Evolutionary conservation across 768 basidiomycete species (phyloP), one percentile per base, ranked within the genome.

Genomic region (Termitomyces sp.): DNA sequence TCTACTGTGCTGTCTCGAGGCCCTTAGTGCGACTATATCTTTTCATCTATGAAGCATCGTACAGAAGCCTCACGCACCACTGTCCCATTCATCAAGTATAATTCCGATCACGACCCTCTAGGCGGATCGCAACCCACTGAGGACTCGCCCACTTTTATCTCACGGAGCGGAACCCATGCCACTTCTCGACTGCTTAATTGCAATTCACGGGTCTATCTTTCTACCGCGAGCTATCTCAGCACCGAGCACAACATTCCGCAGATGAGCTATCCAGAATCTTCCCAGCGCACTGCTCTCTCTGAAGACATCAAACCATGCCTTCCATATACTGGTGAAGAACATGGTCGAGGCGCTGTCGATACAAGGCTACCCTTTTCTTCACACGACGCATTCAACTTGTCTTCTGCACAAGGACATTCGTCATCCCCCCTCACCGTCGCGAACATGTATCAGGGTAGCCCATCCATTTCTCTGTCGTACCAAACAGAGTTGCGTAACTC

Each of bases 261-360:
- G 36, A 55, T 47, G 26, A 58, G 60, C 20, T 65, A 64, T 43
- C 63, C 64, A 3, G 66, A 67, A 49, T 67, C 66, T 26, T 61
- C 63, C 8, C 66, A 67, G 43, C 61, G 66, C 39, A 67, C 63
- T 2, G 31, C 22, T 18, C 53, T 60, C 22, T 50, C 34, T 32
- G 51, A 51, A 46, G 32, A 58, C 34, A 36, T 34, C 51, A 37
- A 46, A 39, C 24, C 57, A 46, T 46, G 32, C 10, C 16, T 31
- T 24, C 3, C 32, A n/a, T 46, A 55, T 10, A 20, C 26, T 6
- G 53, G 46, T 46, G 32, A 46, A 34, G 53, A 36, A 34, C 31
- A 10, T 20, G 29, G 18, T n/a, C 51, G 13, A 13, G 26, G n/a
- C 26, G 20, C 24, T 18, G 27, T 29, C 36, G 37, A 52, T 39